Conservation (phyloP, 169 alveolate species). For the Eimeria tenella region DNA sequence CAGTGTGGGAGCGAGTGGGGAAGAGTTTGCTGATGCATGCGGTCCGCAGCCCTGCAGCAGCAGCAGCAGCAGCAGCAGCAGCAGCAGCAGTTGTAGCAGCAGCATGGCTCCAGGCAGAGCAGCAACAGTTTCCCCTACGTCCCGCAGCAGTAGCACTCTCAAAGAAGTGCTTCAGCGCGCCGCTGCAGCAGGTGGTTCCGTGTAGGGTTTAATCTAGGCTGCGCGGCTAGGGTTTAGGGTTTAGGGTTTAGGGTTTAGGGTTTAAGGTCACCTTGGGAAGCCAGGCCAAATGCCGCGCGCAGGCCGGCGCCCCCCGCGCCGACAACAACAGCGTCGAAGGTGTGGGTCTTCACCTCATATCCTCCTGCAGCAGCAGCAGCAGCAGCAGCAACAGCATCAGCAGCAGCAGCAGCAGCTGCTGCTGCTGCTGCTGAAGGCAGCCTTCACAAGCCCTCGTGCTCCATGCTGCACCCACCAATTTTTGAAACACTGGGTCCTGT, state of each 20-base stretch:
- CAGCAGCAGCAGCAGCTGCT: not conserved
- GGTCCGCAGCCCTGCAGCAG: constrained; percentile 88
- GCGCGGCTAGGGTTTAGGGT: not conserved
- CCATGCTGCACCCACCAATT: not conserved
- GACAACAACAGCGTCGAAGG: constrained; percentile 98
- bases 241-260: not conserved
- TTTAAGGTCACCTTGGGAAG: constrained; percentile 72
- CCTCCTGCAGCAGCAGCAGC: not conserved
- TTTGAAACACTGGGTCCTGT: not conserved
- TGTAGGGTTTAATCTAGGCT: too few relatives aligned
- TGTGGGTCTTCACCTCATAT: constrained; percentile 85
- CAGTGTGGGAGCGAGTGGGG: constrained; percentile 99
- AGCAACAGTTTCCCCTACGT: not conserved
- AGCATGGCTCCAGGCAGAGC: not conserved
- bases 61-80: not conserved
- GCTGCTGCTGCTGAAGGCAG: not conserved
- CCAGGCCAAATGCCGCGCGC: constrained; percentile 97
- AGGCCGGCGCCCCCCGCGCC: constrained; percentile 99
- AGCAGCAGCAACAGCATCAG: not conserved
- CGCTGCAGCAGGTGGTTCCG: not conserved
- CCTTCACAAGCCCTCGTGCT: too few relatives aligned
- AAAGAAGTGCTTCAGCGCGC: not conserved
- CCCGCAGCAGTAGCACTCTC: not conserved
- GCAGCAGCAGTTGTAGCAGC: constrained; percentile 22
- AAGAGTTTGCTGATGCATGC: constrained; percentile 96